Conservation (phyloP, 306 rosid genomes). For the Rosa multiflora region DNA sequence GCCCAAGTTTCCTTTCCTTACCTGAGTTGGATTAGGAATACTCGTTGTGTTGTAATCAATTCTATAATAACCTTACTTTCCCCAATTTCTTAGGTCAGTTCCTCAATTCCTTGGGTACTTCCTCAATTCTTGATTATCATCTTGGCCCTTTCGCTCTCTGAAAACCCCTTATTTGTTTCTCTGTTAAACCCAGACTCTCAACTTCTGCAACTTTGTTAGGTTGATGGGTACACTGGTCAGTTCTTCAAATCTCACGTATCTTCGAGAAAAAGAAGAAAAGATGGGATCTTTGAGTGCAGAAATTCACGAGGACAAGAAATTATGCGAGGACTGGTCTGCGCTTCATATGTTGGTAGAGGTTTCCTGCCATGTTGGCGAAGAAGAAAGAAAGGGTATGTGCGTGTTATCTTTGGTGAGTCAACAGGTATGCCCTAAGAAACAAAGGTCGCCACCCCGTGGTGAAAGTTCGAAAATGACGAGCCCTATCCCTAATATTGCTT, state of each 20-base stretch:
- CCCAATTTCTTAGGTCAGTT: neutral
- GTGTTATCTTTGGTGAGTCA: neutral
- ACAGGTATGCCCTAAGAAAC: neutral
- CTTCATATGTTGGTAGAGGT: neutral
- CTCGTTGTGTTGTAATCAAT: neutral
- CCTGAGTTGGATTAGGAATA: neutral
- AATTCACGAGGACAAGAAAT: neutral
- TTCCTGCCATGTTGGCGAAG: neutral
- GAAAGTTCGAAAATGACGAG: neutral
- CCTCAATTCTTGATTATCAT: neutral
- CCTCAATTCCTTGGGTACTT: neutral
- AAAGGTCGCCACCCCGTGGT: neutral
- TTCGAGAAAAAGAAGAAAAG: neutral
- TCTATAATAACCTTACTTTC: neutral
- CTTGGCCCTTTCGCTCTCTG: no score
- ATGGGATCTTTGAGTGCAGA: neutral
- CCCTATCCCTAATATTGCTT: neutral
- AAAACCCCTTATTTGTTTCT: neutral
- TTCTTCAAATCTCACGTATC: neutral
- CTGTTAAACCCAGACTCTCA: neutral
- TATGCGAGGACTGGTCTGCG: neutral
- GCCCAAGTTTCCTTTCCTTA: neutral
- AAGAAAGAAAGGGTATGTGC: neutral
- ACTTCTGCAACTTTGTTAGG: neutral
- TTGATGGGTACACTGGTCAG: neutral